phyloP scores from a whole-genome alignment of 1,284 basidiomycete genomes.

The Gymnopus androsaceus region DNA sequence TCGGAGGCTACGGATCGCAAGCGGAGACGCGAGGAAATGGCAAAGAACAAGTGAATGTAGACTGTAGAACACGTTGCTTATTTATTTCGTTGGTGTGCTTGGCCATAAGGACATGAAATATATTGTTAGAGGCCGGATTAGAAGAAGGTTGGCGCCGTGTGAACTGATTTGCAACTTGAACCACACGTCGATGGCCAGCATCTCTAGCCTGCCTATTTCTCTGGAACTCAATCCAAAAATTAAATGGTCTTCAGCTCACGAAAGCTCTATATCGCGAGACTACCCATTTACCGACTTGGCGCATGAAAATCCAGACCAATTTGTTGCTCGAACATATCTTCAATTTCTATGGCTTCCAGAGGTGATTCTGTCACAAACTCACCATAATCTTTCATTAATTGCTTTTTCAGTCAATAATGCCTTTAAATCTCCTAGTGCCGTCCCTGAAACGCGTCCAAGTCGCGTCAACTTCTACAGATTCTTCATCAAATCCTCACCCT shows the following conservation, averaged over 20 bases:
- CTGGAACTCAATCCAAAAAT: constrained; percentile 10
- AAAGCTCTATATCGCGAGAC: constrained; percentile 48
- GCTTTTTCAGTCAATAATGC: constrained; percentile 64
- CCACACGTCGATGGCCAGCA: background rate
- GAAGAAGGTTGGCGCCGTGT: no score
- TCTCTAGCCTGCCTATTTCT: background rate
- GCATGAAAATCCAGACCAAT: constrained; percentile 46
- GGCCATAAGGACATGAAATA: background rate
- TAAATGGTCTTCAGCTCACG: constrained; percentile 51
- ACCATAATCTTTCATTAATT: background rate
- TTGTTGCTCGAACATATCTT: constrained; percentile 57
- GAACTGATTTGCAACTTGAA: no score
- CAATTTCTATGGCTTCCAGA: constrained; percentile 79
- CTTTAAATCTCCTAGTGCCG: constrained; percentile 54
- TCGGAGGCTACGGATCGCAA: background rate
- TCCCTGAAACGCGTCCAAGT: constrained; percentile 51
- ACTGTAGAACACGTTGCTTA: background rate
- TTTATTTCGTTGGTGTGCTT: no score
- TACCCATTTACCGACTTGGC: constrained; percentile 46
- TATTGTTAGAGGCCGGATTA: no score
- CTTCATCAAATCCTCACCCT: constrained; percentile 43
- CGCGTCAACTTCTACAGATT: constrained; percentile 27
- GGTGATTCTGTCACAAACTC: constrained; percentile 34
- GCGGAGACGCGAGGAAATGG: background rate
- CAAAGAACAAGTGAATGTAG: background rate